Evolutionary conservation across 331 rosid genomes (phyloP).

Genomic region (Quercus lobata): DNA sequence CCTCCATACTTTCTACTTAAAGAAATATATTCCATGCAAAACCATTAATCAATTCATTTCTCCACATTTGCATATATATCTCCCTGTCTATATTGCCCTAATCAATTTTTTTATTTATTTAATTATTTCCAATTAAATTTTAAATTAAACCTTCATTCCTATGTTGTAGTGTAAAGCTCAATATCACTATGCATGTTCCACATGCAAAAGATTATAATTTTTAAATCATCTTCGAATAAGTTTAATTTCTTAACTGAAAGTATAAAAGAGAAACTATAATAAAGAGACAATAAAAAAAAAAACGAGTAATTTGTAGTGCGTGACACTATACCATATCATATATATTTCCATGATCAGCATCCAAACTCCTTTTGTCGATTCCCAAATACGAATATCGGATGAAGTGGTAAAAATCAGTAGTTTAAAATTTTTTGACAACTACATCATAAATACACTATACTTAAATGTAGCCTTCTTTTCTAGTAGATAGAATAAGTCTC

Average conservation of each 20-base stretch:
- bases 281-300: background rate
- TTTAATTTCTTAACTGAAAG: too few relatives aligned
- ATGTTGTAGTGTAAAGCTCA: too few relatives aligned
- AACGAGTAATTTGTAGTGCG: background rate
- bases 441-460: background rate
- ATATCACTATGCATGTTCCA: too few relatives aligned
- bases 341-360: background rate
- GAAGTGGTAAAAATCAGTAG: background rate
- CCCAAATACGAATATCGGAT: background rate
- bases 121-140: background rate
- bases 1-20: slow-evolving; percentile 36
- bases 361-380: slow-evolving; percentile 12
- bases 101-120: background rate
- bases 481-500: slow-evolving; percentile 20
- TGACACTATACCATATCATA: background rate
- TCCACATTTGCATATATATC: too few relatives aligned
- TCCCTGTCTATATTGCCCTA: background rate
- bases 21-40: slow-evolving; percentile 31
- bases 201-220: too few relatives aligned
- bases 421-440: slow-evolving; percentile 1
- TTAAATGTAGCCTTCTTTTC: background rate
- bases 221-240: too few relatives aligned
- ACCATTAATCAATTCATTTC: background rate
- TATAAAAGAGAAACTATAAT: too few relatives aligned
- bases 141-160: background rate